Base-by-base conservation (phyloP, 2,329 filamentous ascomycete species). In the Fusarium denticulatum region DNA sequence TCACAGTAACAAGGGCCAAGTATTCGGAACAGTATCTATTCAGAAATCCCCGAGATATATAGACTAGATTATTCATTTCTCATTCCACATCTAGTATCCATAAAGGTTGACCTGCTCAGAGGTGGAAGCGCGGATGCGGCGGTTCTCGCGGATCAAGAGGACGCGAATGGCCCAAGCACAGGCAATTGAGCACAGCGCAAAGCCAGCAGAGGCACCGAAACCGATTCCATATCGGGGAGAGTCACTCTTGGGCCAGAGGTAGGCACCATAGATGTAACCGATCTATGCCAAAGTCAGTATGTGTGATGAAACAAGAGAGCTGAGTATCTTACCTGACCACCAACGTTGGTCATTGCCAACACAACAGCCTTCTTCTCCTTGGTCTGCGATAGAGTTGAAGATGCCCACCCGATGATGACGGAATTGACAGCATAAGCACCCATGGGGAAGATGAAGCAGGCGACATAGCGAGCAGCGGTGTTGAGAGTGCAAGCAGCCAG, bases 261-360 rank as follows among this genome's bases (percentile, higher is more conserved):
- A 87, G 4, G 85, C 84, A n/a, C 85, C 85, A 73, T 86, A 88
- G 49, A 87, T 85, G 73, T 86, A 86, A 5, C 82, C 83, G 20
- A 85, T 84, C 72, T 77, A 22, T 34, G 1, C 1, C 1, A 30
- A 12, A 3, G 16, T 75, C 39, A 72, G 50, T 15, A 56, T n/a
- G 11, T 7, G 13, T 5, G 20, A 1, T 8, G 8, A 20, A 16
- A 1, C 4, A 32, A 9, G 16, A 3, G 10, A 22, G 13, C 4
- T 6, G 6, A 0, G 5, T 1, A 12, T 42, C 69, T 43, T 72
- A 76, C 74, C 72, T 75, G 85, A 30, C 83, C 84, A 30, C 85
- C 82, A 3, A 85, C 85, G 30, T 86, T 87, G 10, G 86, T 86
- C 77, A 87, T 85, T 16, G 84, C 84, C 14, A 87, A 76, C 3